Conservation (phyloP, 73 alveolate species). For the Tetrahymena malaccensis region DNA sequence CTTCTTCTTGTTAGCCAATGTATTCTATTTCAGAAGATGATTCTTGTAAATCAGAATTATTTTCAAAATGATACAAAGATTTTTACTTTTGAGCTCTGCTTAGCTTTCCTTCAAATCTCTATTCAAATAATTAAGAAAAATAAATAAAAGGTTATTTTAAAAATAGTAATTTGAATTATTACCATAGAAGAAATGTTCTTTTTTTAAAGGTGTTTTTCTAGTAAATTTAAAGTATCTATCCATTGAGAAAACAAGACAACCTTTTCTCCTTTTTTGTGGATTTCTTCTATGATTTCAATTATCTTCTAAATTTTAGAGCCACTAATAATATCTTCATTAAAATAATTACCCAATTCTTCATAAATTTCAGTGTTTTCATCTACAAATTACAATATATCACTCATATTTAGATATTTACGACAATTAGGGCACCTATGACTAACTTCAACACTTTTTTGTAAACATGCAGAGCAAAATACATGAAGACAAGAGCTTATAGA, state of each 20-base stretch:
- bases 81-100: background rate
- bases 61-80: background rate
- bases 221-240: constrained; percentile 46
- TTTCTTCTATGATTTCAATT: background rate
- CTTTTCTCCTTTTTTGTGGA: constrained; percentile 25
- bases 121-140: background rate
- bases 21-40: background rate
- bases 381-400: constrained; percentile 21
- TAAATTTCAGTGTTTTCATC: background rate
- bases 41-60: background rate
- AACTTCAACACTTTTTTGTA: background rate
- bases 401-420: constrained; percentile 3
- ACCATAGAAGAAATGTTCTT: constrained; percentile 33
- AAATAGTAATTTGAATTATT: background rate
- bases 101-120: constrained; percentile 43
- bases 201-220: constrained; percentile 41
- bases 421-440: constrained; percentile 41
- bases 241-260: constrained; percentile 54
- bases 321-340: constrained; percentile 7
- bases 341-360: constrained; percentile 13
- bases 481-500: constrained; percentile 44
- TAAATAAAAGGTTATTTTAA: background rate
- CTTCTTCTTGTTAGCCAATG: background rate
- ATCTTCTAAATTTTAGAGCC: constrained; percentile 29
- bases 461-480: constrained; percentile 36